Evolutionary conservation across 2,329 filamentous ascomycete species (phyloP), one percentile per base, ranked within the genome.

Genomic region (Mariannaea elegans): DNA sequence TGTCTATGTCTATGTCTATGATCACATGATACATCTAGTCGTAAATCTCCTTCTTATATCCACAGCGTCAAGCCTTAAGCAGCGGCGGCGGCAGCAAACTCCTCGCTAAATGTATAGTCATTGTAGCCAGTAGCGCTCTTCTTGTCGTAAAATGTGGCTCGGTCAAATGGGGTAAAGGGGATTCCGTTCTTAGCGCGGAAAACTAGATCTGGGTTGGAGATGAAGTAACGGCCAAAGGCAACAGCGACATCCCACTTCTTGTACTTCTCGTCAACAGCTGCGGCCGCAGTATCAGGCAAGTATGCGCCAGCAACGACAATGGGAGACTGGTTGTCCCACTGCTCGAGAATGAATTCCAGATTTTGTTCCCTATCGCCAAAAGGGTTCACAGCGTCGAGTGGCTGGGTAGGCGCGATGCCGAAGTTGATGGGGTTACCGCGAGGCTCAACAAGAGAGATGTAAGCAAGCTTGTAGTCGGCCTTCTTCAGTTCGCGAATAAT

Each of bases 151-250:
- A 83, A 81, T 0, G 69, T 73, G 0, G 73, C 64, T 8, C 79
- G 66, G 47, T 79, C 63, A 54, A 81, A 81, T 7, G 71, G 67
- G 6, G 68, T 70, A 12, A 82, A 61, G 2, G 71, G 64, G 8
- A 82, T 61, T 0, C 72, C 72, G 34, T 78, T 59, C 71, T 75
- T 72, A 2, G 80, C 49, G n/a, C 76, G 72, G 66, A 75, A 81
- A 1, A 77, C 71, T 16, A 77, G 56, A 7, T 77, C 75, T 0
- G 75, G 76, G 19, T 75, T 78, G 2, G 74, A 71, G 6, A 75
- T 71, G 36, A 73, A 77, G 55, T 71, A 72, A n/a, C 75, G 66
- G 0, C 76, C 75, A 56, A 78, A 75, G 1, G 67, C 68, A 39
- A 72, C 59, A 0, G 61, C 62, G 2, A 75, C 66, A 24, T 76